Evolutionary conservation across 1,284 basidiomycete species (phyloP).

Genomic region (Omphalotus olearius): DNA sequence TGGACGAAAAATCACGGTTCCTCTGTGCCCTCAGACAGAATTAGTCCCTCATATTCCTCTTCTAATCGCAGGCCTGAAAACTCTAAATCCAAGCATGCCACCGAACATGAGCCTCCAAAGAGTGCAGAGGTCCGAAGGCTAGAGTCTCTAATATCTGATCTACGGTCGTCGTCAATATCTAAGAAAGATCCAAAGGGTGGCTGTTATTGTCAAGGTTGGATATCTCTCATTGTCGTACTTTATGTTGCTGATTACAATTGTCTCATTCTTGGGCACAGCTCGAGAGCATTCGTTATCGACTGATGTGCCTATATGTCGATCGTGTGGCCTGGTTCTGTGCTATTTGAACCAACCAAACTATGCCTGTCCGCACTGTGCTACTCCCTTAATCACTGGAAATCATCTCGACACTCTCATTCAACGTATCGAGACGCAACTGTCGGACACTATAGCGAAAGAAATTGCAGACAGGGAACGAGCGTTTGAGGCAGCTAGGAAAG

Average conservation of each 20-base stretch:
- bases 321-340: slow-evolving; percentile 64
- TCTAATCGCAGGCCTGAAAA: slow-evolving; percentile 23
- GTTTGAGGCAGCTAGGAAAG: slow-evolving; percentile 41
- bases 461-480: slow-evolving; percentile 40
- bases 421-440: slow-evolving; percentile 41
- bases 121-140: slow-evolving; percentile 40
- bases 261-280: slow-evolving; percentile 33
- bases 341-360: slow-evolving; percentile 48
- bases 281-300: slow-evolving; percentile 50
- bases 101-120: slow-evolving; percentile 30
- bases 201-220: slow-evolving; percentile 64
- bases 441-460: slow-evolving; percentile 41
- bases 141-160: slow-evolving; percentile 34
- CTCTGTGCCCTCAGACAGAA: slow-evolving; percentile 45
- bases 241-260: too few relatives aligned
- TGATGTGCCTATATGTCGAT: slow-evolving; percentile 50
- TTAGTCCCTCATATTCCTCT: slow-evolving; percentile 28
- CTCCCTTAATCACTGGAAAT: slow-evolving; percentile 31
- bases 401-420: slow-evolving; percentile 33
- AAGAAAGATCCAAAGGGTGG: slow-evolving; percentile 52
- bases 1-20: slow-evolving; percentile 29
- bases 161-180: slow-evolving; percentile 24
- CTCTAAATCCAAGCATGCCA: slow-evolving; percentile 22
- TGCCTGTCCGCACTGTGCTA: slow-evolving; percentile 54
- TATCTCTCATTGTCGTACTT: not conserved